Base-by-base conservation (phyloP, 352 stramenopile genomes). In the Phytophthora nicotianae region DNA sequence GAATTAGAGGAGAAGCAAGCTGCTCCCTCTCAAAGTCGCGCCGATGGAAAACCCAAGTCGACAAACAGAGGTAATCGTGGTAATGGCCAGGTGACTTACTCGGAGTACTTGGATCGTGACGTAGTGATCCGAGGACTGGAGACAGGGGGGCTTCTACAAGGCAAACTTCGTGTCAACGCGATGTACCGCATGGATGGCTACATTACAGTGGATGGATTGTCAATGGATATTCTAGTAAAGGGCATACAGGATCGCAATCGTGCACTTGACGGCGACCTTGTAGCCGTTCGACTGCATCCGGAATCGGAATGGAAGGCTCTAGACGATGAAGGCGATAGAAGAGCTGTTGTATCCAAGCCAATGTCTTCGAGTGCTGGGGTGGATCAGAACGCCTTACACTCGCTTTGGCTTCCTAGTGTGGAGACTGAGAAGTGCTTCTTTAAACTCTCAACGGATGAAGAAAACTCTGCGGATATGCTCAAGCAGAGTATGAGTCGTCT, bases 121-220 rank as follows among this genome's bases (percentile, higher is more conserved):
- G 43, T 64, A 4, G 72, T 83, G 7, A 50, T 74, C 14, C 37
- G 43, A 7, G 69, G 61, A 8, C 57, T 86, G 19, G 74, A 83
- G 49, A 68, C 60, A 20, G 77, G 74, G 13, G 47, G 40, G 3
- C 63, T 81, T 23, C 43, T 86, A 19, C 72, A 91, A 54, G 89
- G 89, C 48, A 87, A 81, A 26, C 62, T 97, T 14, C 84, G 89
- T 3, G 73, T 96, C 20, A 97, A 95, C 46, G 62, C 66, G 0
- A 80, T 80, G 55, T 92, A 90, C 24, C 75, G 78, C 17, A 74
- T 81, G 59, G 79, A 94, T 52, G 88, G 82, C 11, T 97, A 93
- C 52, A 67, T 96, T 26, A 83, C 84, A 3, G 72, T 97, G 13
- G 74, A 90, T 24, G 88, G 88, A 0, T 73, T 97, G 13, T 64